A percentile compares a stretch with the other conserved stretches of the same genome.
These are phyloP conservation scores for Penicillium sp. DNA, from an alignment of 2,329 filamentous ascomycete species.

Conservation along the genomic window DNA sequence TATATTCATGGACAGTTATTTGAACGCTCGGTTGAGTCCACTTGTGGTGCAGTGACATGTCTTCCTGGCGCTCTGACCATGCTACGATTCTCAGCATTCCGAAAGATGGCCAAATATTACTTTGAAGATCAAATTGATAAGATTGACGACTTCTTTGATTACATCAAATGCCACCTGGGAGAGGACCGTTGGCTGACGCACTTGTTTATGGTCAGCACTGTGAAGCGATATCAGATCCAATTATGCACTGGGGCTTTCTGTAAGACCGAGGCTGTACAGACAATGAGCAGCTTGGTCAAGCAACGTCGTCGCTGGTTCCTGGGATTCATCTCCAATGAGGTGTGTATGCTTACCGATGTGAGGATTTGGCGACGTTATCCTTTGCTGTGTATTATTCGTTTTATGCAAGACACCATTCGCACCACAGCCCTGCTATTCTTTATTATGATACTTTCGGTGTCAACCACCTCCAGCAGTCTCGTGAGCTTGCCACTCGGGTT, in stretches of 20 bases:
- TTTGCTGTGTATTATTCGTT: constrained; percentile 76
- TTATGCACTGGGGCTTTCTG: constrained; percentile 98
- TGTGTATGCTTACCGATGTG: constrained; percentile 94
- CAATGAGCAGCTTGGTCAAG: constrained; percentile 79
- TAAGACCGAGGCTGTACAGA: constrained; percentile 95
- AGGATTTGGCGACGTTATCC: constrained; percentile 90
- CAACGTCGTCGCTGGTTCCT: constrained; percentile 95
- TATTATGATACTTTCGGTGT: constrained; percentile 81
- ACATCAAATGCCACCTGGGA: constrained; percentile 89
- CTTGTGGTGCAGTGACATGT: constrained; percentile 90
- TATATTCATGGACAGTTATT: constrained; percentile 97
- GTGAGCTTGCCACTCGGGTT: constrained; percentile 83
- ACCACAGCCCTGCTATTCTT: constrained; percentile 93
- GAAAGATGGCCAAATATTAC: constrained; percentile 96
- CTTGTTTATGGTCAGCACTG: constrained; percentile 96
- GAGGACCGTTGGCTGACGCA: constrained; percentile 97
- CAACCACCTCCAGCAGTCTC: constrained; percentile 77
- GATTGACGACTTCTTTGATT: constrained; percentile 94
- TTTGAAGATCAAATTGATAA: constrained; percentile 96
- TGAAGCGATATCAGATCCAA: constrained; percentile 90
- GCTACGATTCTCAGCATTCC: constrained; percentile 90
- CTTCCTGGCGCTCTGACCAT: constrained; percentile 93
- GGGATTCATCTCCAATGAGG: constrained; percentile 96
- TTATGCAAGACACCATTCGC: constrained; percentile 94
- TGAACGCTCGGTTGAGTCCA: constrained; percentile 91